Conservation (phyloP, 176 grass and related monocot genomes). For the Rhynchospora breviuscula region DNA sequence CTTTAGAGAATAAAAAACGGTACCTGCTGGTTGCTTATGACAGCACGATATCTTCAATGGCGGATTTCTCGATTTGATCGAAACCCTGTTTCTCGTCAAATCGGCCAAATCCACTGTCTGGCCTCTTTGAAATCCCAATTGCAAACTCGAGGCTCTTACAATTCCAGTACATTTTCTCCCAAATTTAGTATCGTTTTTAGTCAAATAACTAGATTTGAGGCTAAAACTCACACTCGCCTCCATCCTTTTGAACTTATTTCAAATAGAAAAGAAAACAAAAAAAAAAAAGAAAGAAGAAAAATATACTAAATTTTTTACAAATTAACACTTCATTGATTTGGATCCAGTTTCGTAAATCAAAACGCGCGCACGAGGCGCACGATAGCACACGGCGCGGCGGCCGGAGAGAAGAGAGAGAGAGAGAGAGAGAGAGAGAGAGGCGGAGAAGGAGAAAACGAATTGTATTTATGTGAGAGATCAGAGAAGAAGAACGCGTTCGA, state of each 20-base stretch:
- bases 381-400: slow-evolving; percentile 2
- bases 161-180: slow-evolving; percentile 6
- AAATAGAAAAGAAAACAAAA: neutral
- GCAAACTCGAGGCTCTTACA: neutral
- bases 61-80: slow-evolving; percentile 10
- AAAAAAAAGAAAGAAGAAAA: neutral
- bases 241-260: slow-evolving; percentile 16
- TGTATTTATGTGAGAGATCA: slow-evolving; percentile 1
- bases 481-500: slow-evolving; percentile 19
- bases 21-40: slow-evolving; percentile 26
- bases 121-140: neutral
- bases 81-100: slow-evolving; percentile 20
- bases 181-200: neutral
- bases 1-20: neutral
- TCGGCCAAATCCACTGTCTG: slow-evolving; percentile 11
- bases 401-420: neutral
- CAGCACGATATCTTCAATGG: slow-evolving; percentile 18
- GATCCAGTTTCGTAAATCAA: neutral
- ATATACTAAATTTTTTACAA: neutral
- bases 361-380: neutral
- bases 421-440: neutral
- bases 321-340: neutral
- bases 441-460: neutral
- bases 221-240: slow-evolving; percentile 20
- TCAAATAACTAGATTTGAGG: slow-evolving; percentile 24